phyloP scores from a whole-genome alignment of 257 asterid genomes.

The Lycium ferocissimum region DNA sequence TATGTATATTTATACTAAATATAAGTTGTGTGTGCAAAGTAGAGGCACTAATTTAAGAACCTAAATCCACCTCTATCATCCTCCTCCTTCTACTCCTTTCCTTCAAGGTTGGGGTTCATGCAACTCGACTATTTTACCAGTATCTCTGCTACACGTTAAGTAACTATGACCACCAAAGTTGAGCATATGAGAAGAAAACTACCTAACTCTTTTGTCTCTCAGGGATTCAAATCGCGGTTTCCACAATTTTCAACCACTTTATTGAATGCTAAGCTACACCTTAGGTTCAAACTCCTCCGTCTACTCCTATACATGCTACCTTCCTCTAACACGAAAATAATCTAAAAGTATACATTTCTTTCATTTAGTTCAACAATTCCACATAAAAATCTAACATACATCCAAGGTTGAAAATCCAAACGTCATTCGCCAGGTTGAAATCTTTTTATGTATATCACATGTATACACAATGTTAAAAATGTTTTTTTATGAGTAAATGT shows the following conservation, averaged over 20 bases:
- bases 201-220: background rate
- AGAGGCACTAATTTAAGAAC: background rate
- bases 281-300: background rate
- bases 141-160: background rate
- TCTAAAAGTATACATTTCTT: background rate
- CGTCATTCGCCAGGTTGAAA: background rate
- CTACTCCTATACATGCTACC: background rate
- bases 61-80: background rate
- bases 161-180: background rate
- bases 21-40: background rate
- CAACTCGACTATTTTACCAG: conserved; percentile 5
- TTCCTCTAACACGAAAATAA: background rate
- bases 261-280: background rate
- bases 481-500: background rate
- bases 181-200: background rate
- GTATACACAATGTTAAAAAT: too few species aligned
- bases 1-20: background rate
- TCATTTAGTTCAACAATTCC: background rate
- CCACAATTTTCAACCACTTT: background rate
- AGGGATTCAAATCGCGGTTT: background rate
- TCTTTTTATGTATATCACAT: conserved; percentile 11
- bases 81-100: background rate
- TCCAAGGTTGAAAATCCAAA: background rate
- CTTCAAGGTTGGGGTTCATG: background rate
- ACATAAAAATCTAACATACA: background rate